Percentiles rank a stretch among this genome's conserved stretches.
Evolutionary conservation across 1,139 yeast genomes (phyloP).

Genomic region (Protomyces macrosporus): DNA sequence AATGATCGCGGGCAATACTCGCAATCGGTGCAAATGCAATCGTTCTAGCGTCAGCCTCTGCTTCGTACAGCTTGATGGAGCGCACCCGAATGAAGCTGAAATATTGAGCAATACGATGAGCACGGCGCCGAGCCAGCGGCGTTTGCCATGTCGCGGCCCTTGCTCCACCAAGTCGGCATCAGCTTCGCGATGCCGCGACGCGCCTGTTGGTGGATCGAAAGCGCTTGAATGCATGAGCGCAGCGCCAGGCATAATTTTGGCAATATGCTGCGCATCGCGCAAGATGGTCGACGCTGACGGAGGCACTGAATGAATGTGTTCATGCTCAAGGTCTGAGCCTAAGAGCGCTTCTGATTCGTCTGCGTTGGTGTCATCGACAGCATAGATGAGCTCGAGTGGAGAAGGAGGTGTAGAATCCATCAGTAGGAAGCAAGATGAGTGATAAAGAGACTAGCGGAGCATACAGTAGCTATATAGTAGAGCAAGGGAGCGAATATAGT

Average conservation of each 20-base stretch:
- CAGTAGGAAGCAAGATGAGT: too few species aligned
- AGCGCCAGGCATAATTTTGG: neutral
- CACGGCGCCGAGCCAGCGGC: conserved; percentile 40
- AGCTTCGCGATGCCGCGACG: neutral
- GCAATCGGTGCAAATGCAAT: conserved; percentile 39
- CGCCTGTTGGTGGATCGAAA: neutral
- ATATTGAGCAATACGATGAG: conserved; percentile 38
- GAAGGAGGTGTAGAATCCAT: neutral
- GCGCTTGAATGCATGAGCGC: neutral
- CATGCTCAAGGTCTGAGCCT: neutral
- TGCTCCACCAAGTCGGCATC: neutral
- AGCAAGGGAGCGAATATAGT: neutral
- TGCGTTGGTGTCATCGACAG: neutral
- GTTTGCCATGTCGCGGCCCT: conserved; percentile 29
- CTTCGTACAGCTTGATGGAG: conserved; percentile 32
- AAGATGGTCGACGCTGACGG: neutral
- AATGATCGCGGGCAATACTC: conserved; percentile 34
- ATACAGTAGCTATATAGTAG: neutral
- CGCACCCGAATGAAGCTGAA: conserved; percentile 35
- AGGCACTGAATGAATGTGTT: neutral
- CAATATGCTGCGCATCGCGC: neutral
- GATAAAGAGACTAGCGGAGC: neutral
- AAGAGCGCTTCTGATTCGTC: neutral
- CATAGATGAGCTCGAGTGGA: neutral
- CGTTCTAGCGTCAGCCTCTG: neutral